Percentiles rank a stretch among this genome's conserved stretches.
Evolutionary conservation across 257 asterid genomes (phyloP).

Genomic region (Agastache rugosa): DNA sequence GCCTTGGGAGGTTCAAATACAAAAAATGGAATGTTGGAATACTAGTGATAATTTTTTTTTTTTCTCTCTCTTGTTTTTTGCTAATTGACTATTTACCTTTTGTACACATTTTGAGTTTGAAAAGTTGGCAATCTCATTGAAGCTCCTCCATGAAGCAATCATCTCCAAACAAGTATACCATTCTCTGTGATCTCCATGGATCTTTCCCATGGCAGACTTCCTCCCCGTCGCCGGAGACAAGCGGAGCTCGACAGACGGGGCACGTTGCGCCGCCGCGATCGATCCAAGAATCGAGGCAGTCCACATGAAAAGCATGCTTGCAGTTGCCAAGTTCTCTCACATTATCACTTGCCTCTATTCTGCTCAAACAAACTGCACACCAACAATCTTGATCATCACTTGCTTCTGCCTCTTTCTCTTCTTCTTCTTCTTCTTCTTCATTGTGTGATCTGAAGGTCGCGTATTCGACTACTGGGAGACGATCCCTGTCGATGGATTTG

Average conservation of each 20-base stretch:
- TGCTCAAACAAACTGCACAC: constrained; percentile 40
- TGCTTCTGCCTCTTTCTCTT: not conserved
- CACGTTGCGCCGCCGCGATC: constrained; percentile 31
- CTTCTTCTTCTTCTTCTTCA: not conserved
- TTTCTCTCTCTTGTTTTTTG: no score
- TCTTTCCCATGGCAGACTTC: constrained; percentile 24
- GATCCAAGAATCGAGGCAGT: constrained; percentile 41
- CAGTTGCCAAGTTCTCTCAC: constrained; percentile 40
- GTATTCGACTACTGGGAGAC: constrained; percentile 25
- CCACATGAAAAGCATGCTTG: constrained; percentile 37
- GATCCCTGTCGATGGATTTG: constrained; percentile 5
- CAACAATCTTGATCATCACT: not conserved
- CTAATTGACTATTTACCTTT: no score
- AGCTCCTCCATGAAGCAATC: constrained; percentile 28
- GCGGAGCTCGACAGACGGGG: constrained; percentile 34
- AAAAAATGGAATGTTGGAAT: not conserved
- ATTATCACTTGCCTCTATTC: constrained; percentile 26
- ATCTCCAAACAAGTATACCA: constrained; percentile 45
- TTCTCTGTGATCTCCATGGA: constrained; percentile 44
- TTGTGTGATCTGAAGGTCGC: not conserved
- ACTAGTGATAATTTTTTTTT: not conserved
- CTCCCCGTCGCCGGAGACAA: constrained; percentile 21
- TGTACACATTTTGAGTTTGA: not conserved
- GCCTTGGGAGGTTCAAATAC: not conserved
- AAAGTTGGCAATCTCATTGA: not conserved